Evolutionary conservation across 2,329 filamentous ascomycete genomes (phyloP).

Genomic region (Lithohypha guttulata): DNA sequence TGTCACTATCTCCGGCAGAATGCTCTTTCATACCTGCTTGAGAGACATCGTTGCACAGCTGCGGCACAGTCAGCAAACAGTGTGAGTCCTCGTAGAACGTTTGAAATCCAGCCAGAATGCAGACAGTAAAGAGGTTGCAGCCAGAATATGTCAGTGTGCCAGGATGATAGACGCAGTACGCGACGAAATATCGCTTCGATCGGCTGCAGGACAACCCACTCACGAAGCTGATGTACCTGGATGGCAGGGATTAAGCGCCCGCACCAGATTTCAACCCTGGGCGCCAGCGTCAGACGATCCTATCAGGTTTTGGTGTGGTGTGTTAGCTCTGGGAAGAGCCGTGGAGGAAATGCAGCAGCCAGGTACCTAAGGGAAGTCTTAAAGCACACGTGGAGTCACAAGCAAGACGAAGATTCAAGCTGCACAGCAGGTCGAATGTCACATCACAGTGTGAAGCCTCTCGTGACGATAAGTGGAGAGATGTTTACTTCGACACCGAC

Average conservation of each 20-base stretch:
- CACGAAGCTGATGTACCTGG: not conserved
- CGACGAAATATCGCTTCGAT: constrained; percentile 7
- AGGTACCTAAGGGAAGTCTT: too few species aligned
- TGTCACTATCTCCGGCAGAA: not conserved
- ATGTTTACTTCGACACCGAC: too few species aligned
- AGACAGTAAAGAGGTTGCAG: too few species aligned
- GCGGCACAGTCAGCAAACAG: too few species aligned
- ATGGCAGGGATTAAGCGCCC: constrained; percentile 21
- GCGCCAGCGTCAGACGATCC: constrained; percentile 14
- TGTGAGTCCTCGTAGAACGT: too few species aligned
- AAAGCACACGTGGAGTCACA: not conserved
- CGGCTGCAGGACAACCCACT: not conserved
- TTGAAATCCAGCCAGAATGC: too few species aligned
- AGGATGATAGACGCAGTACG: constrained; percentile 1
- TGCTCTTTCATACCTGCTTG: constrained; percentile 22
- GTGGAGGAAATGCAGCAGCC: too few species aligned
- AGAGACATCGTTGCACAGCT: constrained; percentile 21
- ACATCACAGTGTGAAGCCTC: constrained; percentile 3
- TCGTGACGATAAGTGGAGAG: constrained; percentile 6
- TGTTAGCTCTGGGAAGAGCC: too few species aligned
- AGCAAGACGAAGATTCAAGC: not conserved
- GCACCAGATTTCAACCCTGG: constrained; percentile 11
- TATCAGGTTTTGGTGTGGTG: constrained; percentile 4
- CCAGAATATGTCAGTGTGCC: not conserved
- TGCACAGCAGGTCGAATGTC: not conserved